Percentiles rank a stretch among this genome's conserved stretches.
phyloP scores from a whole-genome alignment of 805 yeast species.

The Schwanniomyces sp. region DNA sequence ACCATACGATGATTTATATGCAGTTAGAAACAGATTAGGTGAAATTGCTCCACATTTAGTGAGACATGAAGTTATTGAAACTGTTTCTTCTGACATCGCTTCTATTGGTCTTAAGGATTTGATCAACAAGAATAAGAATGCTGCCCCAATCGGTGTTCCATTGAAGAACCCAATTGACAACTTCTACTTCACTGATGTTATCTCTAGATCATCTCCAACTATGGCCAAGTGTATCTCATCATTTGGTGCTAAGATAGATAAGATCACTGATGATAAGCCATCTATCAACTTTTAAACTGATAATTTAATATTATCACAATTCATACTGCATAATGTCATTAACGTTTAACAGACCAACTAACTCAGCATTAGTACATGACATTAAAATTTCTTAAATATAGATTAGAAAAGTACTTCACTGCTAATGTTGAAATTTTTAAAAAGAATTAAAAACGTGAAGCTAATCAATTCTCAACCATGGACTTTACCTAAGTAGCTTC shows the following conservation, averaged over 20 bases:
- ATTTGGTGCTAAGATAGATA: slow-evolving; percentile 66
- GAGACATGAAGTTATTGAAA: slow-evolving; percentile 73
- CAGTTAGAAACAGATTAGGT: slow-evolving; percentile 66
- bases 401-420: neutral
- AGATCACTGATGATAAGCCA: slow-evolving; percentile 49
- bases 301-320: neutral
- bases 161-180: slow-evolving; percentile 74
- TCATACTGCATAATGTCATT: slow-evolving; percentile 7
- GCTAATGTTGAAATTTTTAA: neutral
- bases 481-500: neutral
- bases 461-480: neutral
- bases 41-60: slow-evolving; percentile 81
- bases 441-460: neutral
- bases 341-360: slow-evolving; percentile 1
- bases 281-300: slow-evolving; percentile 31
- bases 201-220: slow-evolving; percentile 83
- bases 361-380: neutral
- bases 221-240: slow-evolving; percentile 84
- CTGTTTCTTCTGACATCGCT: slow-evolving; percentile 57
- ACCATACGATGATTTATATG: slow-evolving; percentile 73
- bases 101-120: slow-evolving; percentile 55
- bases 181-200: slow-evolving; percentile 86
- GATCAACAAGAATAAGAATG: slow-evolving; percentile 35
- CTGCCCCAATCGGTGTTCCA: slow-evolving; percentile 41
- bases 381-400: neutral